Base-by-base conservation (phyloP, 106 monocot genomes). In the Triglochin maritima region DNA sequence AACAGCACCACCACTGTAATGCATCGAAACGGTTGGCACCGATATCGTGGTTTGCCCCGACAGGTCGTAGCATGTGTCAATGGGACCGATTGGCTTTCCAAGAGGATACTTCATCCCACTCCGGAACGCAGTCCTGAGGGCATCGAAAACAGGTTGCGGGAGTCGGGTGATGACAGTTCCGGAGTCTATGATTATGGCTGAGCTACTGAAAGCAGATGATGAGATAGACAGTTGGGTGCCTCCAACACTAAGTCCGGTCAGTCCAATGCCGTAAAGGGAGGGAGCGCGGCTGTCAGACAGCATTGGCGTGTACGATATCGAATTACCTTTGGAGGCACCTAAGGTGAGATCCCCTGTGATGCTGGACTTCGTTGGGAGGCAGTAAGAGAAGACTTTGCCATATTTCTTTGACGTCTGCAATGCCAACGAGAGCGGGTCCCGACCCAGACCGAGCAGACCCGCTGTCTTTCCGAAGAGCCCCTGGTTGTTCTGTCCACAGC, bases 121-220 rank as follows among this genome's bases (percentile, higher is more conserved):
- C 13, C 66, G 66, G 61, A 78, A 78, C 7, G 61, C 66, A 11
- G 59, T 12, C 13, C 72, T 6, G 3, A 78, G 54, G 3, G 72
- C 72, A 0, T 44, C 8, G 42, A 72, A 78, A 2, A 67, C 78
- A 0, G 9, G 12, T 4, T 71, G 72, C 2, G 72, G 78, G 14
- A 78, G n/a, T 2, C 78, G 58, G 14, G 76, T 69, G 46, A 76
- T 65, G 17, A 77, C 66, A 2, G 77, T 71, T 6, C 77, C 77
- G 44, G 77, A 71, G 49, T 77, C 77, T 3, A 78, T 68, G 10
- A 72, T 67, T 5, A 60, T 61, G 8, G 54, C 66, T 7, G 56
- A 51, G 0, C 49, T 16, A 2, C 14, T 54, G 42, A 67, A 72
- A 3, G 53, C 65, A 0, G 57, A 15, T 3, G 65, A 17, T 7